A percentile compares a stretch with the other conserved stretches of the same genome.
Evolutionary conservation across 1,139 yeast species (phyloP).

Genomic region (Tardiomyces depauwii): DNA sequence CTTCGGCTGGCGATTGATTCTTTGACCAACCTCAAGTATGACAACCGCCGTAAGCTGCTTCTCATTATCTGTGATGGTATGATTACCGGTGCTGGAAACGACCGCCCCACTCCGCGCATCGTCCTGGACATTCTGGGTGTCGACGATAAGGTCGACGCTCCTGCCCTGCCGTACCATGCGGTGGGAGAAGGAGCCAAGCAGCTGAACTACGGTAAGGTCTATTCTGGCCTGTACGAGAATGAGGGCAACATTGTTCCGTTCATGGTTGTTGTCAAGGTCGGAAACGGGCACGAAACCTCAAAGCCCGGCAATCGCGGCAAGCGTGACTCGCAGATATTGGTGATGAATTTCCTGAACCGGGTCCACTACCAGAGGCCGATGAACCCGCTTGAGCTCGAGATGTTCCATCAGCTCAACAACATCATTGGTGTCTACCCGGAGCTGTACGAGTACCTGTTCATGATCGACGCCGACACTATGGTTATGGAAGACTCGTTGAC

Average conservation of each 20-base stretch:
- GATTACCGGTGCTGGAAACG: slow-evolving; percentile 32
- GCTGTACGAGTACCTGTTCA: slow-evolving; percentile 28
- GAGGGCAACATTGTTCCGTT: slow-evolving; percentile 32
- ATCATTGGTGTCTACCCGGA: slow-evolving; percentile 34
- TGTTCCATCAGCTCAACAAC: slow-evolving; percentile 31
- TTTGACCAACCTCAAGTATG: slow-evolving; percentile 27
- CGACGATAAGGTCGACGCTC: slow-evolving; percentile 27
- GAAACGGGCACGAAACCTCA: slow-evolving; percentile 24
- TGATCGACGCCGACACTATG: slow-evolving; percentile 32
- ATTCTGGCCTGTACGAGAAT: slow-evolving; percentile 30
- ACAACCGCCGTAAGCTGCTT: slow-evolving; percentile 28
- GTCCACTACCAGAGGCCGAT: slow-evolving; percentile 30
- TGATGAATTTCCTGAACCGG: slow-evolving; percentile 30
- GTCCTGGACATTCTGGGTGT: slow-evolving; percentile 31
- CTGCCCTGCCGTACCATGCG: slow-evolving; percentile 27
- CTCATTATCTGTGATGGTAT: slow-evolving; percentile 31
- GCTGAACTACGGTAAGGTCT: slow-evolving; percentile 29
- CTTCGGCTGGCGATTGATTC: slow-evolving; percentile 32
- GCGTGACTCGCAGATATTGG: slow-evolving; percentile 31
- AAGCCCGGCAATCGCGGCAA: slow-evolving; percentile 34
- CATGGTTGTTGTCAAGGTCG: slow-evolving; percentile 30
- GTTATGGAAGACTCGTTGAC: slow-evolving; percentile 28
- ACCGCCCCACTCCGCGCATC: slow-evolving; percentile 30
- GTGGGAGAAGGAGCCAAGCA: slow-evolving; percentile 30
- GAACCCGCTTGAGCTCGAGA: slow-evolving; percentile 31